Conservation (phyloP, 371 early-diverging fungal genomes). For the Apophysomyces ossiformis region DNA sequence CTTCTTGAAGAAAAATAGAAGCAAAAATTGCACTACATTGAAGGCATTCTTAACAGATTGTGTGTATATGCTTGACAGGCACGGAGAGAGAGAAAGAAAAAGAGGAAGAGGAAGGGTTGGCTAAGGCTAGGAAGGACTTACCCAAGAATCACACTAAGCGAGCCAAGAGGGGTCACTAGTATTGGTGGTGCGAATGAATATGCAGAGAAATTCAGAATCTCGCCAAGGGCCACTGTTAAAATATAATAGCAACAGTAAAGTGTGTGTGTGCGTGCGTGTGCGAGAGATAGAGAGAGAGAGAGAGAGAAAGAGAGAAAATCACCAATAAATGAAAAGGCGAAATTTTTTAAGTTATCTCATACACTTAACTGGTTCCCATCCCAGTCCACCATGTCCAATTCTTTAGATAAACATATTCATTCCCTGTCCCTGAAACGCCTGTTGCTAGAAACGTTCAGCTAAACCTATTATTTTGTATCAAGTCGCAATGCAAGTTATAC, state of each 20-base stretch:
- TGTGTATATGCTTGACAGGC: no score
- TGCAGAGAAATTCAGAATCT: conserved; percentile 90
- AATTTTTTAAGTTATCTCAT: background rate
- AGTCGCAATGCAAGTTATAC: conserved; percentile 18
- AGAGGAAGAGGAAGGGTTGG: no score
- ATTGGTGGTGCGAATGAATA: conserved; percentile 94
- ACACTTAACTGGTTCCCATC: conserved; percentile 76
- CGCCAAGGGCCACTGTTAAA: conserved; percentile 79
- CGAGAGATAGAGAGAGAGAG: no score
- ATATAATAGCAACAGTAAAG: background rate
- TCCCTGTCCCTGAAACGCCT: conserved; percentile 70
- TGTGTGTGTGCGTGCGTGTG: no score
- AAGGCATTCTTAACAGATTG: background rate
- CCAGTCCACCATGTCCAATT: conserved; percentile 93
- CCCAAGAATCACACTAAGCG: conserved; percentile 86
- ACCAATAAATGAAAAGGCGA: background rate
- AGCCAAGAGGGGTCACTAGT: conserved; percentile 90
- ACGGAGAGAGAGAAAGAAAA: no score
- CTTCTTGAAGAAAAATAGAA: conserved; percentile 70
- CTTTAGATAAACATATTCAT: conserved; percentile 71
- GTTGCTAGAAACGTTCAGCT: background rate
- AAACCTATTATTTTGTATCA: conserved; percentile 9
- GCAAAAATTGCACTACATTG: conserved; percentile 40
- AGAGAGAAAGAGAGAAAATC: background rate
- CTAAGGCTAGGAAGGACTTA: conserved; percentile 24